Conservation (phyloP, 352 stramenopile genomes). For the Pythium chondricola region DNA sequence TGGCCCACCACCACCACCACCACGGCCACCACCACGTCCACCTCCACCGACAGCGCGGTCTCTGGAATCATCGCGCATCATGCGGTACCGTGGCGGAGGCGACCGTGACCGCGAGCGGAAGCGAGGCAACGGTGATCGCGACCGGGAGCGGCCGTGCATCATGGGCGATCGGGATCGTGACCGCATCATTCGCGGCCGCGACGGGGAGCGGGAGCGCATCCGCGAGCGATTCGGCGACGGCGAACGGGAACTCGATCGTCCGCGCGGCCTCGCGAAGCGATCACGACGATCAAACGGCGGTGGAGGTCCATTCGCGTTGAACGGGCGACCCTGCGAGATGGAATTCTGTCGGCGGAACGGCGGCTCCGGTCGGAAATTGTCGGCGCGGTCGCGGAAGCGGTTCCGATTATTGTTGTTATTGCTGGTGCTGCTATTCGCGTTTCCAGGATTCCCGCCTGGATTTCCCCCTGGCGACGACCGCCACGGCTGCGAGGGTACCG, state of each 20-base stretch:
- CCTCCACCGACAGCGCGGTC: slow-evolving; percentile 13
- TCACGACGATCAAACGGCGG: slow-evolving; percentile 20
- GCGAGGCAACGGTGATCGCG: slow-evolving; percentile 27
- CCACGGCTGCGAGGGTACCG: slow-evolving; percentile 1
- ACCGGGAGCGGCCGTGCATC: slow-evolving; percentile 30
- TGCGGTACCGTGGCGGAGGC: slow-evolving; percentile 40
- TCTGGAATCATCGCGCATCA: slow-evolving; percentile 25
- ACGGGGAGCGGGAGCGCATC: slow-evolving; percentile 23
- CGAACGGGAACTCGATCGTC: slow-evolving; percentile 52
- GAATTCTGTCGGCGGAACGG: slow-evolving; percentile 33
- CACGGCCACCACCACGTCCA: slow-evolving; percentile 14
- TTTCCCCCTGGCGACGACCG: slow-evolving; percentile 3
- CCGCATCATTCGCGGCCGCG: slow-evolving; percentile 19
- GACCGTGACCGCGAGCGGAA: slow-evolving; percentile 49
- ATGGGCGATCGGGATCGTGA: slow-evolving; percentile 35
- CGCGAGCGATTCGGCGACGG: slow-evolving; percentile 16
- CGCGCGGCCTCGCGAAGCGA: slow-evolving; percentile 29
- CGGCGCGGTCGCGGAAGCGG: slow-evolving; percentile 14
- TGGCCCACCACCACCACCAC: slow-evolving; percentile 6
- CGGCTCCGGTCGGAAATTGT: slow-evolving; percentile 14
- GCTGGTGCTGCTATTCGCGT: not conserved
- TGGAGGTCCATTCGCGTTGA: slow-evolving; percentile 20
- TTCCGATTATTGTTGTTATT: slow-evolving; percentile 8
- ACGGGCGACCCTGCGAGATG: slow-evolving; percentile 20
- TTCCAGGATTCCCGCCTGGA: not conserved